Conservation (phyloP, 441 rosid genomes). For the Erodium moschatum region DNA sequence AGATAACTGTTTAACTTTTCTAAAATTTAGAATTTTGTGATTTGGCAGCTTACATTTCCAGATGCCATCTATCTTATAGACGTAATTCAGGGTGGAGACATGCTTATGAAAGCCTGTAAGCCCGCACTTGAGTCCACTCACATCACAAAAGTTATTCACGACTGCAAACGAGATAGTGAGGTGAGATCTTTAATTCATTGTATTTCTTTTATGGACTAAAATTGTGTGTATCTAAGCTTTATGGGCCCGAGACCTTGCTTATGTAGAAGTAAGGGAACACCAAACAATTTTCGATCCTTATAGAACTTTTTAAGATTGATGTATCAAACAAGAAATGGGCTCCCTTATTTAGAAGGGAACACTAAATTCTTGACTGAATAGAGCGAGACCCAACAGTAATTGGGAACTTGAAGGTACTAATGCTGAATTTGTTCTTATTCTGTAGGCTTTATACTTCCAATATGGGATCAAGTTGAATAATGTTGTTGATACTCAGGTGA, state of each 20-base stretch:
- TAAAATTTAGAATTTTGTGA: not conserved
- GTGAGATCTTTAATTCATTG: slow-evolving; percentile 63
- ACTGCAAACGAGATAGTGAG: slow-evolving; percentile 77
- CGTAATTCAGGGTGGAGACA: slow-evolving; percentile 62
- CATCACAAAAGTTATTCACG: slow-evolving; percentile 89
- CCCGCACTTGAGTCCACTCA: slow-evolving; percentile 88
- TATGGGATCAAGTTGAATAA: slow-evolving; percentile 78
- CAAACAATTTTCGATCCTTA: too few relatives aligned
- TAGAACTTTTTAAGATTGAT: too few relatives aligned
- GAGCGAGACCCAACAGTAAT: too few relatives aligned
- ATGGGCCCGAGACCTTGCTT: too few relatives aligned
- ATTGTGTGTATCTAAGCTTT: too few relatives aligned
- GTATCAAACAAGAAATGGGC: too few relatives aligned
- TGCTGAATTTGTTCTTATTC: slow-evolving; percentile 17
- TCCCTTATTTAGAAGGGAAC: too few relatives aligned
- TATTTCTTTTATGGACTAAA: not conserved
- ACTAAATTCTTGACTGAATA: too few relatives aligned
- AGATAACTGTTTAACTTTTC: too few relatives aligned
- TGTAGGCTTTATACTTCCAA: slow-evolving; percentile 79
- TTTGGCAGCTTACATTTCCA: slow-evolving; percentile 80
- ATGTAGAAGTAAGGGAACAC: too few relatives aligned
- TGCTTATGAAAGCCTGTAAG: slow-evolving; percentile 72
- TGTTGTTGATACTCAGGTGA: slow-evolving; percentile 84
- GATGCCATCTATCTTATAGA: slow-evolving; percentile 85
- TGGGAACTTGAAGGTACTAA: slow-evolving; percentile 12